A percentile compares a stretch with the other conserved stretches of the same genome.
phyloP scores from a whole-genome alignment of 768 basidiomycete genomes.

The Amanita pallidorosea region DNA sequence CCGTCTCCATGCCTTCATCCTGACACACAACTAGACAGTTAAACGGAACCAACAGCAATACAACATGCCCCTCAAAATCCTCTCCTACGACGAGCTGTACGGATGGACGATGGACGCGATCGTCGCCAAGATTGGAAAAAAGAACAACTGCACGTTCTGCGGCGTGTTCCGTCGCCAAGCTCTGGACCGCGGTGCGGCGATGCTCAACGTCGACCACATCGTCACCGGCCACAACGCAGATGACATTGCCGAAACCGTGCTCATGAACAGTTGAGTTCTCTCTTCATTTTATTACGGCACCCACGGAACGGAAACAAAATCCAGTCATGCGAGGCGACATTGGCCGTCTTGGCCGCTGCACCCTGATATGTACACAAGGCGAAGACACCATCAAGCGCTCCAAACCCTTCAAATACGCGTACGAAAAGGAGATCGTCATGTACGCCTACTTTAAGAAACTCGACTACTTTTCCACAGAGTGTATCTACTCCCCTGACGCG shows the following conservation, averaged over 20 bases:
- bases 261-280: slow-evolving; percentile 85
- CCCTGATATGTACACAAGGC: slow-evolving; percentile 88
- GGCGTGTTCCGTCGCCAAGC: slow-evolving; percentile 97
- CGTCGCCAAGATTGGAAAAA: slow-evolving; percentile 88
- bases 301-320: neutral
- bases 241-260: slow-evolving; percentile 95
- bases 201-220: slow-evolving; percentile 88
- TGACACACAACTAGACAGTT: slow-evolving; percentile 56
- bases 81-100: slow-evolving; percentile 92
- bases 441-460: slow-evolving; percentile 99
- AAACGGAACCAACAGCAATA: slow-evolving; percentile 97
- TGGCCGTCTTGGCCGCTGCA: slow-evolving; percentile 87
- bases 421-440: slow-evolving; percentile 99
- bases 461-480: slow-evolving; percentile 98
- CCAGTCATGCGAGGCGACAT: slow-evolving; percentile 98
- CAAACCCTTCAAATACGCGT: slow-evolving; percentile 99
- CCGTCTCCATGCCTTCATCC: neutral
- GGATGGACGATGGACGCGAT: slow-evolving; percentile 99
- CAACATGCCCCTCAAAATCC: slow-evolving; percentile 87
- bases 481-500: slow-evolving; percentile 97
- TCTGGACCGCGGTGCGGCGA: slow-evolving; percentile 85
- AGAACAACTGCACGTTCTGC: slow-evolving; percentile 99
- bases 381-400: slow-evolving; percentile 95
- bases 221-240: slow-evolving; percentile 99
- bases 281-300: neutral